phyloP scores from a whole-genome alignment of 306 rosid genomes.

The Malus sieversii region DNA sequence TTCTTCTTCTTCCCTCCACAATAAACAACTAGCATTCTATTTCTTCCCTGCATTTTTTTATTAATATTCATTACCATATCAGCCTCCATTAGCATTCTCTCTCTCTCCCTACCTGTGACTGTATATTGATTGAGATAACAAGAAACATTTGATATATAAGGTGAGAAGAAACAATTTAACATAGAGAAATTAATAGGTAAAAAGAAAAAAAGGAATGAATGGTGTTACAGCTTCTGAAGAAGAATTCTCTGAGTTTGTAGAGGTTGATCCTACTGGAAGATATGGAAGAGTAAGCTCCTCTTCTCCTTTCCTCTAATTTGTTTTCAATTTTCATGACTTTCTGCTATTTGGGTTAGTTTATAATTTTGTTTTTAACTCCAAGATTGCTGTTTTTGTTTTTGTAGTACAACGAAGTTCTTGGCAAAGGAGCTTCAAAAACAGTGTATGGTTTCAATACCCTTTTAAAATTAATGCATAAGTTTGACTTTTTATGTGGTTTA shows the following conservation, averaged over 20 bases:
- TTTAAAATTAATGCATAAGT: slow-evolving; percentile 1
- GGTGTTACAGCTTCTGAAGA: slow-evolving; percentile 36
- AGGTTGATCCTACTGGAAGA: slow-evolving; percentile 97
- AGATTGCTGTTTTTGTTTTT: neutral
- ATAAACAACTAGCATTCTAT: slow-evolving; percentile 6
- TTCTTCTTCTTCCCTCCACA: slow-evolving; percentile 14
- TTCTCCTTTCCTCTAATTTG: neutral
- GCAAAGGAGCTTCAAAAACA: slow-evolving; percentile 94
- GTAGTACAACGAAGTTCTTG: slow-evolving; percentile 91
- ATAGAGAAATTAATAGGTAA: neutral
- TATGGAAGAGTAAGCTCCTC: slow-evolving; percentile 77
- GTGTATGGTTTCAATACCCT: slow-evolving; percentile 48
- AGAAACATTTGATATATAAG: slow-evolving; percentile 7
- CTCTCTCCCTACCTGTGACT: slow-evolving; percentile 9
- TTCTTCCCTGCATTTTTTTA: neutral
- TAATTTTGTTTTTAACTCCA: slow-evolving; percentile 1
- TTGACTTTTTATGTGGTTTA: neutral
- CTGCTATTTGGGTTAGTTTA: slow-evolving; percentile 5
- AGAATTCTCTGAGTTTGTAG: slow-evolving; percentile 63
- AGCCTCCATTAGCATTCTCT: slow-evolving; percentile 6
- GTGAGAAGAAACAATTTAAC: slow-evolving; percentile 6
- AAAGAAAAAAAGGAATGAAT: slow-evolving; percentile 49
- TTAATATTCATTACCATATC: neutral
- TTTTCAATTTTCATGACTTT: neutral
- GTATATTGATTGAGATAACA: neutral